Evolutionary conservation across 441 rosid species (phyloP).

Genomic region (Euphorbia celastroides): DNA sequence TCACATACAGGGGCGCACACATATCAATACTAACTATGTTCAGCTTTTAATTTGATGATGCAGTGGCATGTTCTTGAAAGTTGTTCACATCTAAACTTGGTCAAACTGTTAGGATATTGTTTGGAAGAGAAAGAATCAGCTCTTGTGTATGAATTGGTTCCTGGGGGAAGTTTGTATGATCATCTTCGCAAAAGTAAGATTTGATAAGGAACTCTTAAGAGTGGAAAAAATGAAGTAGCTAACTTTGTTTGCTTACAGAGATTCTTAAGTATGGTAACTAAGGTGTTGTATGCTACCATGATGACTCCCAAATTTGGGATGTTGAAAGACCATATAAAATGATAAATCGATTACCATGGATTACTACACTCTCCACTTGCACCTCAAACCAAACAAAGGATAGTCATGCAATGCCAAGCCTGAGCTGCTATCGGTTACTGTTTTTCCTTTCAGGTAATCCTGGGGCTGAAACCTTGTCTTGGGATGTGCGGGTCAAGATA

Average conservation of each 20-base stretch:
- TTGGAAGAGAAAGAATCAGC: neutral
- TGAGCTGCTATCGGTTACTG: too few relatives aligned
- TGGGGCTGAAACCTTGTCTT: too few relatives aligned
- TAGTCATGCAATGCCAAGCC: too few relatives aligned
- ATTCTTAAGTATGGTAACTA: neutral
- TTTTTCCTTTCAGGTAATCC: neutral
- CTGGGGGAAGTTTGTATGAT: neutral
- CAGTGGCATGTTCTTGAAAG: neutral
- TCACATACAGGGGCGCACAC: neutral
- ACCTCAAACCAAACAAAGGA: neutral
- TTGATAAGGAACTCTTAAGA: neutral
- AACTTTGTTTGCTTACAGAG: neutral
- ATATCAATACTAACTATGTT: too few relatives aligned
- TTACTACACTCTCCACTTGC: too few relatives aligned
- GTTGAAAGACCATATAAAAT: neutral
- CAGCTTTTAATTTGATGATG: neutral
- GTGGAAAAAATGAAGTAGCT: too few relatives aligned
- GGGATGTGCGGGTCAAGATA: neutral
- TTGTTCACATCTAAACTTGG: neutral
- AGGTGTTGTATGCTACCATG: neutral
- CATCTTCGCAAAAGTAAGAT: neutral
- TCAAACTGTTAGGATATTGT: neutral
- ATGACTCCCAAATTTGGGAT: neutral
- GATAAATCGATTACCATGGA: neutral
- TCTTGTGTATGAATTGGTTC: neutral